phyloP scores from a whole-genome alignment of 2,329 filamentous ascomycete species.

The Penicillium griseofulvum region DNA sequence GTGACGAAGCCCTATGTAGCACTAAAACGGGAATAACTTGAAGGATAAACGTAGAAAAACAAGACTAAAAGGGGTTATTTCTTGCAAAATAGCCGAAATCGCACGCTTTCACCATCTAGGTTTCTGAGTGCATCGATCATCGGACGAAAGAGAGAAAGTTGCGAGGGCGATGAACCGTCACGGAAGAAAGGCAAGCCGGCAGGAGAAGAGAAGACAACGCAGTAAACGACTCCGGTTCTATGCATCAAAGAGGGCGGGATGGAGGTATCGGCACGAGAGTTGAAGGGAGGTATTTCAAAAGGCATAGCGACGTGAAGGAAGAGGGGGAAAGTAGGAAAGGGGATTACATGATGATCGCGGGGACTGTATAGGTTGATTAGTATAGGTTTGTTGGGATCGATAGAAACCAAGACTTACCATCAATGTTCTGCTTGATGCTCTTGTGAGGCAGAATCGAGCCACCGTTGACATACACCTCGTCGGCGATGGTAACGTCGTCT shows the following conservation, averaged over 20 bases:
- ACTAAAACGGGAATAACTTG: constrained; percentile 8
- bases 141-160: constrained; percentile 18
- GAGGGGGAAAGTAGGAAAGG: constrained; percentile 9
- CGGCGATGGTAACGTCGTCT: constrained; percentile 95
- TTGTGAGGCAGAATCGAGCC: constrained; percentile 95
- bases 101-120: constrained; percentile 34
- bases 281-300: constrained; percentile 22
- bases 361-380: constrained; percentile 33
- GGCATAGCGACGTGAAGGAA: constrained; percentile 29
- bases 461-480: constrained; percentile 98
- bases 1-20: constrained; percentile 5
- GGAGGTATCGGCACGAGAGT: constrained; percentile 23
- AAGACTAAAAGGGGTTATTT: constrained; percentile 24
- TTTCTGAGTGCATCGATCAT: constrained; percentile 22
- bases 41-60: constrained; percentile 12
- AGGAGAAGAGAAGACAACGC: constrained; percentile 28
- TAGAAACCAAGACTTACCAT: constrained; percentile 54
- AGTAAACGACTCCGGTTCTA: constrained; percentile 40
- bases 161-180: constrained; percentile 16
- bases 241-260: constrained; percentile 31
- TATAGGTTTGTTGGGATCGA: neutral
- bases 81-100: constrained; percentile 20
- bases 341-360: constrained; percentile 51
- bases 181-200: constrained; percentile 18
- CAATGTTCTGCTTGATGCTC: constrained; percentile 97